Evolutionary conservation across 2,329 filamentous ascomycete species (phyloP), one percentile per base, ranked within the genome.

Genomic region (Fusarium buxicola): DNA sequence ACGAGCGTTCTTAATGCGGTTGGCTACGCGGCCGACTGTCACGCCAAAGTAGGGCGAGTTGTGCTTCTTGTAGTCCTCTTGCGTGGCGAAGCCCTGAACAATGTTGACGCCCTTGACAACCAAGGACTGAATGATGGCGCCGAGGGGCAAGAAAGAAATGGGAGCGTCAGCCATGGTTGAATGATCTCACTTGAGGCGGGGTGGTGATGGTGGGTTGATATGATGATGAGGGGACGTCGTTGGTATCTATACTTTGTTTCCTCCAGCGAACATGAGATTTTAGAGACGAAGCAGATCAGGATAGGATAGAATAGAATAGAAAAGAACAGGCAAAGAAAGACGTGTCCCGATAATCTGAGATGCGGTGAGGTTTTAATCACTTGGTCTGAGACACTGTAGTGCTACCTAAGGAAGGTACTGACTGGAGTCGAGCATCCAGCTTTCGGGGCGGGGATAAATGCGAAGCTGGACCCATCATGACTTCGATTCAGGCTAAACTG

Each of bases 31-130:
- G 52, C 95, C 95, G 74, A 98, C 97, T 39, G 92, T 98, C 75
- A 94, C 94, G 64, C 95, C 94, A 74, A 97, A 98, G 81, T 88
- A 94, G 2, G 92, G 88, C 10, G 77, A 80, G 79, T 95, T 94
- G 81, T 94, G 81, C 68, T 86, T 79, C 65, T 84, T 84, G 80
- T 97, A 97, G 59, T 89, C 86, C 39, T 90, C 86, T 49, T 90
- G 85, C 12, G 84, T 88, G 15, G 91, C 86, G 79, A 97, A 97
- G 49, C 89, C 89, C 68, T 95, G 91, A 18, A 97, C 94, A 66
- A 99, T 95, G 80, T 97, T 95, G 74, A 86, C 81, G 63, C 87
- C 90, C 58, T 84, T 90, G 68, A 98, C 85, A 43, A 83, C 84
- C 80, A 97, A 89, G 72, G 91, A 86, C 75, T 97, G 89, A 74